These are phyloP conservation scores for Auriscalpium orientale DNA, from an alignment of 768 basidiomycete species.

Conservation along the genomic window DNA sequence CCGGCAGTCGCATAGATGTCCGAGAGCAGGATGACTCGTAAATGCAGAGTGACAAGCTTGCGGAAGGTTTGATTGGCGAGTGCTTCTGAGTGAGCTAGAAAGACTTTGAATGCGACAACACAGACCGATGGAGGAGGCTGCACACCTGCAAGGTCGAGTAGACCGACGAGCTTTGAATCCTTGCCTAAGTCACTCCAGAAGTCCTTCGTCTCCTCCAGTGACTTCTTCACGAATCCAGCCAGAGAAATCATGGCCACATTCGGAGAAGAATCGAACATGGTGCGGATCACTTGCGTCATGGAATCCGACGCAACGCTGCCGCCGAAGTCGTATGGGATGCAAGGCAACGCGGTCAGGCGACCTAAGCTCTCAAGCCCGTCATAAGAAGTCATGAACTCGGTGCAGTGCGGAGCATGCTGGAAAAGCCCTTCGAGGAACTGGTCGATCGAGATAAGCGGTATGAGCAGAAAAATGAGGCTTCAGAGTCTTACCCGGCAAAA, in stretches of 20 bases:
- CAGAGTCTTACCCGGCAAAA: slow-evolving; percentile 56
- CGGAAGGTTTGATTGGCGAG: slow-evolving; percentile 62
- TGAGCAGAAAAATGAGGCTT: not conserved
- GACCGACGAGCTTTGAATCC: slow-evolving; percentile 54
- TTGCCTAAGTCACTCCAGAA: slow-evolving; percentile 57
- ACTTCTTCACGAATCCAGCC: slow-evolving; percentile 58
- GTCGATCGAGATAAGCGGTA: slow-evolving; percentile 4
- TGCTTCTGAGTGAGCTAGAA: slow-evolving; percentile 36
- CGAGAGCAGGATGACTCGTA: slow-evolving; percentile 74
- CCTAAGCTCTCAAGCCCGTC: slow-evolving; percentile 72
- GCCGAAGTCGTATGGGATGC: slow-evolving; percentile 83
- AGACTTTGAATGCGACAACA: not conserved
- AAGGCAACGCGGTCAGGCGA: slow-evolving; percentile 73
- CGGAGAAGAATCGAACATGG: slow-evolving; percentile 82
- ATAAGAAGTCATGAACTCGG: slow-evolving; percentile 74
- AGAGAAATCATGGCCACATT: slow-evolving; percentile 67
- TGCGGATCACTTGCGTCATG: slow-evolving; percentile 80
- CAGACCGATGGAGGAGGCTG: not conserved
- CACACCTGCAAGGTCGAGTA: slow-evolving; percentile 43
- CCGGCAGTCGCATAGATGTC: slow-evolving; percentile 83
- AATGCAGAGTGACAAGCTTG: slow-evolving; percentile 64
- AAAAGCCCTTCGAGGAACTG: slow-evolving; percentile 94
- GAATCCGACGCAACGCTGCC: slow-evolving; percentile 81
- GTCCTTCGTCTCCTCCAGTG: slow-evolving; percentile 57
- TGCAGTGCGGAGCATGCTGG: slow-evolving; percentile 83